Evolutionary conservation across 2,329 filamentous ascomycete species (phyloP), one percentile per base, ranked within the genome.

Genomic region (Penicillium sp.): DNA sequence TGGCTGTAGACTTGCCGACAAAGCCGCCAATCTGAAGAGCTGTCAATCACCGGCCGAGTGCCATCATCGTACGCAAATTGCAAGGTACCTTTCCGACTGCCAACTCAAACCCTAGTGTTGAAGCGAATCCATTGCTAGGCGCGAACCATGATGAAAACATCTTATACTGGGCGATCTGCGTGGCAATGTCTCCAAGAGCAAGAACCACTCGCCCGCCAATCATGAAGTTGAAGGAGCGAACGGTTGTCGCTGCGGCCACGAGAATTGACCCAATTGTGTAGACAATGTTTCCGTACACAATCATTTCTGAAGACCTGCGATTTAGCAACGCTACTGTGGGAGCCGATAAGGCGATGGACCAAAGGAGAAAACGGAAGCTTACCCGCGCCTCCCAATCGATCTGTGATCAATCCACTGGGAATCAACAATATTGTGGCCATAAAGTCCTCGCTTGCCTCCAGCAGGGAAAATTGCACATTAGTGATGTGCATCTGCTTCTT

Each of bases 111-210:
- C 75, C 81, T 0, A 84, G 69, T 0, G 80, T 84, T 0, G 79
- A 80, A 0, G 80, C 81, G 57, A 84, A 84, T 1, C 81, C 81
- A 47, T 79, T 75, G 6, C 73, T 79, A 0, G 81, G 81, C 0
- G 80, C 72, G 51, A 84, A 84, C 81, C 81, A 84, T 0, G 78
- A 81, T 0, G 78, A 81, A 55, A 84, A 84, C 51, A 84, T 76
- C 51, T 83, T 82, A 61, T 83, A 84, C 59, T 83, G 80, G 0
- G 81, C 81, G 28, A 83, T 73, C 54, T 84, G 80, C 0, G 81
- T 84, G 0, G 81, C 78, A 18, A 83, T 80, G 51, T 83, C 81
- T n/a, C 81, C 81, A 0, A 84, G 63, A 0, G 80, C 74, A 27
- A 77, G 71, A 9, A 84, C 64, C 1, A 84, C 67, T 33, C 74